A percentile compares a stretch with the other conserved stretches of the same genome.
Evolutionary conservation across 805 yeast genomes (phyloP).

Genomic region (Limtongia smithiae): DNA sequence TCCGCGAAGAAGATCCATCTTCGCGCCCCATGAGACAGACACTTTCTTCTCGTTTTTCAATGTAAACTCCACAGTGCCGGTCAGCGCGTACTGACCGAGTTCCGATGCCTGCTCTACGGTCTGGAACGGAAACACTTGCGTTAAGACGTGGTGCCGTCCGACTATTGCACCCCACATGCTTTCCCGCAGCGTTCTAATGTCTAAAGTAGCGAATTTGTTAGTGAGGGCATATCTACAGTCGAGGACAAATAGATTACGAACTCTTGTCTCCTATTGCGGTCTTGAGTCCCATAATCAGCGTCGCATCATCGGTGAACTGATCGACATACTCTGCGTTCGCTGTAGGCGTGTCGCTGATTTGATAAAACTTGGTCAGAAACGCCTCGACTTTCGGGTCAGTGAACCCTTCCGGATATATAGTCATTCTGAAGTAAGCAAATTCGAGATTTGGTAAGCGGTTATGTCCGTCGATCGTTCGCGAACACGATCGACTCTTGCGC

Average conservation of each 20-base stretch:
- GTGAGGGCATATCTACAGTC: background rate
- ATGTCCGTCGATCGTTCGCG: no score
- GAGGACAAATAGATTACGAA: background rate
- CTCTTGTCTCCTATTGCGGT: conserved; percentile 3
- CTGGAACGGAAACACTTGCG: conserved; percentile 11
- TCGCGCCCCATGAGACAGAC: conserved; percentile 9
- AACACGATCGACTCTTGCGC: no score
- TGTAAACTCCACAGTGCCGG: conserved; percentile 5
- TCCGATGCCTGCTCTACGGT: background rate
- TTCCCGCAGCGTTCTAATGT: conserved; percentile 4
- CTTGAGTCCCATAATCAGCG: conserved; percentile 6
- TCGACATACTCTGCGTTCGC: no score
- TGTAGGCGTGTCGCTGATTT: no score
- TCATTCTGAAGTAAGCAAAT: no score
- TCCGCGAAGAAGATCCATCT: conserved; percentile 2
- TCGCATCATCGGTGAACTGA: background rate
- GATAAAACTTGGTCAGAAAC: no score
- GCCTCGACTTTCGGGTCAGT: no score
- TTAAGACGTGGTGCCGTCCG: conserved; percentile 8
- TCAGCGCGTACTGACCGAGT: background rate
- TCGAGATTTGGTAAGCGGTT: no score
- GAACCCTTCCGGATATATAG: no score
- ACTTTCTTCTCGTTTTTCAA: conserved; percentile 6
- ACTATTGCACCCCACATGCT: conserved; percentile 12
- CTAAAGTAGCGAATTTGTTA: background rate